Conservation (phyloP, 169 alveolate species). For the Miamiensis avidus region DNA sequence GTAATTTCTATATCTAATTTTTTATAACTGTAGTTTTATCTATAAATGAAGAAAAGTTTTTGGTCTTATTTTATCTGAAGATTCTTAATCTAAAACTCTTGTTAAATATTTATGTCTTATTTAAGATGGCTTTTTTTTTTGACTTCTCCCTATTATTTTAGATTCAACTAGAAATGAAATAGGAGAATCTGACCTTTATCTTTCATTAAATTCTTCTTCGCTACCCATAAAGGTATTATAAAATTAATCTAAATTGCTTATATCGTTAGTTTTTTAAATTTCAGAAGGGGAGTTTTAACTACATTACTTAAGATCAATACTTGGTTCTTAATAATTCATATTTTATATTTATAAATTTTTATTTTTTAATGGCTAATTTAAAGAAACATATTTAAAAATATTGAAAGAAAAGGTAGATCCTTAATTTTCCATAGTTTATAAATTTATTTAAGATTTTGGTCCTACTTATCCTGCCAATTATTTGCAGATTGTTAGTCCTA, state of each 20-base stretch:
- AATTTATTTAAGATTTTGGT: not conserved
- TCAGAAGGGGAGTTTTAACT: not conserved
- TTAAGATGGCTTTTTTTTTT: not conserved
- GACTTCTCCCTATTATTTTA: no score
- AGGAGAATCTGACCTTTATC: no score
- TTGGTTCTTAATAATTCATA: no score
- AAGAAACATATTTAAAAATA: not conserved
- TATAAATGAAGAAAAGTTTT: not conserved
- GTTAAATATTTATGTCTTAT: not conserved
- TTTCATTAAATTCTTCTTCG: constrained; percentile 2
- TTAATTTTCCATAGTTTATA: not conserved
- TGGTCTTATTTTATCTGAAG: no score
- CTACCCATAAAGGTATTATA: not conserved
- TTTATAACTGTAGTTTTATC: not conserved
- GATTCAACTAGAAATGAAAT: no score
- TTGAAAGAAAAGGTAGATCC: constrained; percentile 15
- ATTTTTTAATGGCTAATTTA: not conserved
- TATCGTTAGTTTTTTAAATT: not conserved
- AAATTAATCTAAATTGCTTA: not conserved
- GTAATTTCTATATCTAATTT: not conserved
- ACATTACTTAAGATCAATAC: not conserved
- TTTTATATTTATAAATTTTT: no score
- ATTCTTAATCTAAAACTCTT: not conserved
- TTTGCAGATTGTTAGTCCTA: constrained; percentile 18
- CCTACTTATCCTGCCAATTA: constrained; percentile 10